phyloP scores from a whole-genome alignment of 345 rosid genomes.

The Tarenaya hassleriana region DNA sequence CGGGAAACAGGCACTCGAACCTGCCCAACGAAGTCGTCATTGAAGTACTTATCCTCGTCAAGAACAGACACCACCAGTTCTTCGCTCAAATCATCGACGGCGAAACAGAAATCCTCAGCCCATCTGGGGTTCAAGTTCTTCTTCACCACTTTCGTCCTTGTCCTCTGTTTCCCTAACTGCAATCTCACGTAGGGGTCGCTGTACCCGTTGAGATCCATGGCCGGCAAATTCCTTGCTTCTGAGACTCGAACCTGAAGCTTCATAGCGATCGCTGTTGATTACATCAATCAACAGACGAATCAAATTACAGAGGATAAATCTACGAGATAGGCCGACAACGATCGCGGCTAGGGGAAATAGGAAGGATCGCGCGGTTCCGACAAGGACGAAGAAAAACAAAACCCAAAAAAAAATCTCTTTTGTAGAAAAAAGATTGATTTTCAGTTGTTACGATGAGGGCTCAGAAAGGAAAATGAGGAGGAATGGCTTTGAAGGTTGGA shows the following conservation, averaged over 20 bases:
- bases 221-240: constrained; percentile 82
- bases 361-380: neutral
- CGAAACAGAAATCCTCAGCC: constrained; percentile 85
- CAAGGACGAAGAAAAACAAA: neutral
- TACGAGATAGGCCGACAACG: neutral
- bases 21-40: constrained; percentile 78
- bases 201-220: constrained; percentile 80
- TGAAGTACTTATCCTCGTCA: constrained; percentile 88
- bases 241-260: constrained; percentile 67
- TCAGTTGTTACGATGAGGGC: too few relatives aligned
- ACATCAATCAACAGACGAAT: neutral
- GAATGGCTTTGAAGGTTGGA: too few relatives aligned
- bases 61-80: constrained; percentile 69
- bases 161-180: constrained; percentile 69
- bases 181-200: constrained; percentile 91
- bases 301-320: neutral
- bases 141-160: constrained; percentile 76
- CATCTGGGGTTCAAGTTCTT: constrained; percentile 82
- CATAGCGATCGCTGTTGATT: constrained; percentile 32
- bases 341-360: neutral
- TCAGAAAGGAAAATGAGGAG: too few relatives aligned
- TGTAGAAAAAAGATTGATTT: too few relatives aligned
- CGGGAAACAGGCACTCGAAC: constrained; percentile 53
- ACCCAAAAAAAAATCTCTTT: too few relatives aligned
- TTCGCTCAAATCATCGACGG: constrained; percentile 88